Evolutionary conservation across 768 basidiomycete species (phyloP).

Genomic region (Cantharellus cinnabarinus): DNA sequence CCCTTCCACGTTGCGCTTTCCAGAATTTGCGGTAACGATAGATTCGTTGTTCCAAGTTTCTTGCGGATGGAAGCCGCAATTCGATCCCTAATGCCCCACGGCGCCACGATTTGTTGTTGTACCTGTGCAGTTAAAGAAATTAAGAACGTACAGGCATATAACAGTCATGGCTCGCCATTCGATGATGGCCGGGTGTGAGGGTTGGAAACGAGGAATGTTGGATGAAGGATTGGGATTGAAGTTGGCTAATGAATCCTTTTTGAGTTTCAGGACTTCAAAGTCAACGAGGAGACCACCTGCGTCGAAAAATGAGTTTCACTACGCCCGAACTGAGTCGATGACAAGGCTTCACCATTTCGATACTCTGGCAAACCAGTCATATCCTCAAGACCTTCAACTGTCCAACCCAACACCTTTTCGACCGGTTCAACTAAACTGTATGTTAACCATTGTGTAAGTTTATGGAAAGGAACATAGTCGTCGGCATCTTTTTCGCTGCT

Average conservation of each 20-base stretch:
- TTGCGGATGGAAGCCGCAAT: constrained; percentile 26
- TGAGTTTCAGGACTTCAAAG: constrained; percentile 54
- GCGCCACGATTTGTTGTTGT: background rate
- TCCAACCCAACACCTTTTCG: constrained; percentile 57
- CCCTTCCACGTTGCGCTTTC: constrained; percentile 97
- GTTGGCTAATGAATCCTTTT: constrained; percentile 26
- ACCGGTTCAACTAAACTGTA: constrained; percentile 78
- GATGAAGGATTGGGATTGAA: constrained; percentile 23
- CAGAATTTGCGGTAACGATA: constrained; percentile 71
- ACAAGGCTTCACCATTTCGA: constrained; percentile 43
- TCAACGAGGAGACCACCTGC: constrained; percentile 78
- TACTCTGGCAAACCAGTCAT: constrained; percentile 93
- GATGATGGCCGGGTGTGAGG: constrained; percentile 77
- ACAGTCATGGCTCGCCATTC: constrained; percentile 97
- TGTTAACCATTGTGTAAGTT: constrained; percentile 84
- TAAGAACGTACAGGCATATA: constrained; percentile 51
- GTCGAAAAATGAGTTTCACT: background rate
- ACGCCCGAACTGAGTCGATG: background rate
- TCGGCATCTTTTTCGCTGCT: constrained; percentile 28
- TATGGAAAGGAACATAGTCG: constrained; percentile 83
- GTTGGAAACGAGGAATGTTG: constrained; percentile 39
- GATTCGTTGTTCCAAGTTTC: constrained; percentile 30
- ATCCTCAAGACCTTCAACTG: constrained; percentile 58
- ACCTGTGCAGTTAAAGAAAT: background rate
- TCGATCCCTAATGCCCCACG: background rate